These are phyloP conservation scores for Myrica gale DNA, from an alignment of 306 rosid genomes.

Conservation along the genomic window DNA sequence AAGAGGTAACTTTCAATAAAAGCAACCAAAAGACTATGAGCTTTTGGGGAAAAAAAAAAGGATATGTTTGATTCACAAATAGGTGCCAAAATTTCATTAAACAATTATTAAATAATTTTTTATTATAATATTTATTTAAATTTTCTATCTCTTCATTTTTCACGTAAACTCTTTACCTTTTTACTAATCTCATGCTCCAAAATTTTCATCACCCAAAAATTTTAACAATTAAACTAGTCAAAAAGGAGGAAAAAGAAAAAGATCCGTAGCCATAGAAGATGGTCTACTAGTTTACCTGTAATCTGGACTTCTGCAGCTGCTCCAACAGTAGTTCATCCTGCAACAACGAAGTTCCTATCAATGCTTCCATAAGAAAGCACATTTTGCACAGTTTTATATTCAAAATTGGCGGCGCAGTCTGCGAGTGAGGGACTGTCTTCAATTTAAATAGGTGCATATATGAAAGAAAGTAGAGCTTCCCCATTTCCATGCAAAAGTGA, in stretches of 20 bases:
- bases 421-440: neutral
- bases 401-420: neutral
- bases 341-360: conserved; percentile 14
- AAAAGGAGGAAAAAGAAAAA: conserved; percentile 5
- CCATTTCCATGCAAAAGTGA: neutral
- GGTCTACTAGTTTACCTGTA: conserved; percentile 43
- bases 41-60: too few species aligned
- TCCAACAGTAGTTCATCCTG: conserved; percentile 63
- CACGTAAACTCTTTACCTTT: too few species aligned
- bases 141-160: too few species aligned
- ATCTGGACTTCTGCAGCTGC: conserved; percentile 52
- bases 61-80: too few species aligned
- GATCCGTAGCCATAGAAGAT: neutral
- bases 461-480: neutral
- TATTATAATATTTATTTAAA: too few species aligned
- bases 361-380: conserved; percentile 1
- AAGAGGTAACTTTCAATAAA: neutral
- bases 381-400: neutral
- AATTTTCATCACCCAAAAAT: too few species aligned
- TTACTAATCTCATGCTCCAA: too few species aligned
- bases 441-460: neutral
- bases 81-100: too few species aligned
- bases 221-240: too few species aligned
- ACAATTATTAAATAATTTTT: too few species aligned
- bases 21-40: conserved; percentile 7